Percentiles rank a stretch among this genome's conserved stretches.
Conservation (phyloP, 192 early-diverging fungal genomes). For the Linnemannia zychae region DNA sequence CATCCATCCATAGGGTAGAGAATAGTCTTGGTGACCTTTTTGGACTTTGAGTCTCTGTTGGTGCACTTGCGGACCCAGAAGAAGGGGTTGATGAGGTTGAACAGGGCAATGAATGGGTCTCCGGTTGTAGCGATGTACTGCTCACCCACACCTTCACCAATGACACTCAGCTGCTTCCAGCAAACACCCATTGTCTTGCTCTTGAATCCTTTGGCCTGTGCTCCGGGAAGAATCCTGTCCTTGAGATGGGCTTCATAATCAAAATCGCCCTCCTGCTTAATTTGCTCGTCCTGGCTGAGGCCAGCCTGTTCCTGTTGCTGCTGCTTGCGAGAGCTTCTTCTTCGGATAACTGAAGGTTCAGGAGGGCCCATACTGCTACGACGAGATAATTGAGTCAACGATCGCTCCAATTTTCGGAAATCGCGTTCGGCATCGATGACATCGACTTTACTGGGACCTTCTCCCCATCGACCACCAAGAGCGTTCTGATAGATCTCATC, state of each 20-base stretch:
- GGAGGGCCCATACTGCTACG: slow-evolving; percentile 7
- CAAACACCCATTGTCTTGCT: slow-evolving; percentile 59
- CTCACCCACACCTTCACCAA: slow-evolving; percentile 37
- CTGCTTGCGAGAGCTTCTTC: slow-evolving; percentile 15
- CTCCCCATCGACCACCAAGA: slow-evolving; percentile 45
- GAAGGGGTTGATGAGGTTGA: slow-evolving; percentile 47
- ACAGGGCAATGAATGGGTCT: slow-evolving; percentile 31
- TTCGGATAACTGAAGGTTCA: slow-evolving; percentile 6
- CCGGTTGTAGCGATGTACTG: slow-evolving; percentile 42
- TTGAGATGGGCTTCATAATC: slow-evolving; percentile 57
- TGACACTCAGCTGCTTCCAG: slow-evolving; percentile 59
- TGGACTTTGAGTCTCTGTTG: background rate
- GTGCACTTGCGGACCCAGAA: slow-evolving; percentile 46
- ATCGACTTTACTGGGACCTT: slow-evolving; percentile 48
- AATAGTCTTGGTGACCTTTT: slow-evolving; percentile 56
- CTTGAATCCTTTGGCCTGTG: slow-evolving; percentile 52
- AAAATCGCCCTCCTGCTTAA: slow-evolving; percentile 31
- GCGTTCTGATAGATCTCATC: slow-evolving; percentile 40
- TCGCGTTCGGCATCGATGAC: slow-evolving; percentile 43
- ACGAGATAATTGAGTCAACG: slow-evolving; percentile 25
- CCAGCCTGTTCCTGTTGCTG: background rate
- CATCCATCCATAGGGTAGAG: slow-evolving; percentile 72
- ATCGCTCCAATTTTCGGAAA: slow-evolving; percentile 42
- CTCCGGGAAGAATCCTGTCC: slow-evolving; percentile 31
- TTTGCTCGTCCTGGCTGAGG: slow-evolving; percentile 20